Evolutionary conservation across 495 filamentous ascomycete genomes (phyloP), one percentile per base, ranked within the genome.

Genomic region (Achaetomiella virescens): DNA sequence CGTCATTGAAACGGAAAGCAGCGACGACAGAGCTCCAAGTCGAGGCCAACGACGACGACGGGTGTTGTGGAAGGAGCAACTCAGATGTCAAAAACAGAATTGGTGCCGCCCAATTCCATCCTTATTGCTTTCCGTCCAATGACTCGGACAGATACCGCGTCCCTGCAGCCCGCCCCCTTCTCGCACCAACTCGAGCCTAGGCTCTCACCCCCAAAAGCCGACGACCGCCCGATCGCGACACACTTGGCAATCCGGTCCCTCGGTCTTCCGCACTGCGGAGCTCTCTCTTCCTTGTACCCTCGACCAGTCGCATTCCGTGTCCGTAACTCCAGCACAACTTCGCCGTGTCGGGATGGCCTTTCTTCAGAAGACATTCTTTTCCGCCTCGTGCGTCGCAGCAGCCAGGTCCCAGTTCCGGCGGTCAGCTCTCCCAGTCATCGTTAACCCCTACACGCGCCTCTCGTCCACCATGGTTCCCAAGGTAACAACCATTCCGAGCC

Each of bases 381-480:
- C 64, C 37, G 57, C 64, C 20, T 61, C 73, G 7, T 60, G 71
- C 37, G 45, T 64, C 25, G 56, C 61, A 29, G 49, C 56, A 22
- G 49, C 49, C 15, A 59, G 60, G 43, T 72, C 73, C 9, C 68
- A 66, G 17, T 71, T 77, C 33, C 66, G 66, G 58, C 68, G 63
- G 54, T 67, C 56, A 24, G 64, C 58, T 15, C 67, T 76, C 9
- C 72, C 74, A 37, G 37, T 29, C 27, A 29, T 46, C 12, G 38
- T 48, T 27, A 49, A 36, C 27, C 51, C 57, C 36, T 64, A 41
- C 50, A 55, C 63, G 12, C 71, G 75, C 50, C 58, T 70, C 42
- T 70, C 73, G 22, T 77, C 75, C 37, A 77, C 67, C 35, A 76
- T 71, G 65, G 66, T 55, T 48, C 73, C 73, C 47, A 75, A 76